Conservation (phyloP, 169 alveolate genomes). For the Blepharisma undulans region DNA sequence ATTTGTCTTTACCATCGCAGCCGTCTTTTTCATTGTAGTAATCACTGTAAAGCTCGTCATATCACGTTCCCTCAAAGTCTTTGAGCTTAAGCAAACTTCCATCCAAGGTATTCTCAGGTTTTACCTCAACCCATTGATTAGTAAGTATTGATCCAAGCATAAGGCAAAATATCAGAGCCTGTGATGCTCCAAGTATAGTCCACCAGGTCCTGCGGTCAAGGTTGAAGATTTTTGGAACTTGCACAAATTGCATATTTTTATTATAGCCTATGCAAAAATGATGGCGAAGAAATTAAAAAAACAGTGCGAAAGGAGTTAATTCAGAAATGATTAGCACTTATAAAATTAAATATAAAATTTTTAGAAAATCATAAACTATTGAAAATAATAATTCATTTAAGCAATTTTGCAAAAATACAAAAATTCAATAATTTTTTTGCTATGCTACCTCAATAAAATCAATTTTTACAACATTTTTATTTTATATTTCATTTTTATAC, state of each 20-base stretch:
- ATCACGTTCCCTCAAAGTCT: not conserved
- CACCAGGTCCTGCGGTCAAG: not conserved
- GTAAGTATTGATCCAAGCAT: not conserved
- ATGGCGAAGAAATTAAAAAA: too few relatives aligned
- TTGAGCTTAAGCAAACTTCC: not conserved
- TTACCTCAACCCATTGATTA: not conserved
- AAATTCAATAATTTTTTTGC: too few relatives aligned
- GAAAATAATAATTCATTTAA: too few relatives aligned
- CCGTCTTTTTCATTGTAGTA: not conserved
- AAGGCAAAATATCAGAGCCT: not conserved
- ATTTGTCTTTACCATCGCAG: not conserved
- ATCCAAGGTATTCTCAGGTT: not conserved
- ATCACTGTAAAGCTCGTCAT: not conserved
- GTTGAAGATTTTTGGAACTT: not conserved
- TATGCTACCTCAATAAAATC: too few relatives aligned
- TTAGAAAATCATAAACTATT: too few relatives aligned
- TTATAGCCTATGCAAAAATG: too few relatives aligned
- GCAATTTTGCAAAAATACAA: too few relatives aligned
- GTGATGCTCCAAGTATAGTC: not conserved
- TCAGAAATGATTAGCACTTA: too few relatives aligned
- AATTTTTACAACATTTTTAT: too few relatives aligned
- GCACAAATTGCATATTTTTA: not conserved
- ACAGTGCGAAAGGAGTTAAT: too few relatives aligned
- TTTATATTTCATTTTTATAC: too few relatives aligned
- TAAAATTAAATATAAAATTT: too few relatives aligned